phyloP scores from a whole-genome alignment of 441 rosid genomes.

The Syzygium syzygioides region DNA sequence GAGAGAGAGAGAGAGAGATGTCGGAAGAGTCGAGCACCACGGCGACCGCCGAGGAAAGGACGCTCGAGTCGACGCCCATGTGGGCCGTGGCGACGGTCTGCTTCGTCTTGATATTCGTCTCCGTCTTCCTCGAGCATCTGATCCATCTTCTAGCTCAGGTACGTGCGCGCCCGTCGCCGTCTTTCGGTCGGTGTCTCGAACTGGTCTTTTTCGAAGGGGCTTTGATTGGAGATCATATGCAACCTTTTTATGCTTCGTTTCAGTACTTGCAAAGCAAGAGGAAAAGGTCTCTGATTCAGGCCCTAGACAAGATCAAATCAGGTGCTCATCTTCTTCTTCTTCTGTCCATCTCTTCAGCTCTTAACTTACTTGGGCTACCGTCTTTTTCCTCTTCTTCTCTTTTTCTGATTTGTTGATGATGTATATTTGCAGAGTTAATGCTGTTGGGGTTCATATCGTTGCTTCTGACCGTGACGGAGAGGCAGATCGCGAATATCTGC shows the following conservation, averaged over 20 bases:
- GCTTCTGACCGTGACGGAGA: conserved; percentile 50
- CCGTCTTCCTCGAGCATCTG: conserved; percentile 45
- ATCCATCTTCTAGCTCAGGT: conserved; percentile 60
- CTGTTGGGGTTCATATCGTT: conserved; percentile 71
- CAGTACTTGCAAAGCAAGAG: conserved; percentile 48
- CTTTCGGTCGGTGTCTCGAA: not conserved
- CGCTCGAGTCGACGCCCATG: conserved; percentile 61
- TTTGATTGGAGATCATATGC: not conserved
- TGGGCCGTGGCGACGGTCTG: conserved; percentile 88
- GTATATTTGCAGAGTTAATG: conserved; percentile 40
- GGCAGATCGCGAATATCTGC: conserved; percentile 53
- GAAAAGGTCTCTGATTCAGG: conserved; percentile 50
- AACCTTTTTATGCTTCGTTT: not conserved
- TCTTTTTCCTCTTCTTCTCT: not conserved
- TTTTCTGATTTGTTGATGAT: not conserved
- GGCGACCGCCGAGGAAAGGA: conserved; percentile 9
- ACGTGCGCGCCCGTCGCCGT: not conserved
- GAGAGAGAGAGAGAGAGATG: not conserved
- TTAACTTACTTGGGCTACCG: not conserved
- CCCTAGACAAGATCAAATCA: conserved; percentile 77
- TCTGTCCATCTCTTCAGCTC: not conserved
- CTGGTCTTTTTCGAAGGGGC: not conserved
- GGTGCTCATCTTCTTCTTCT: conserved; percentile 18
- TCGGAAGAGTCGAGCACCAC: not conserved
- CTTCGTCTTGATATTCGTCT: conserved; percentile 43